phyloP scores from a whole-genome alignment of 2,329 filamentous ascomycete species.

The Graphium sp. region DNA sequence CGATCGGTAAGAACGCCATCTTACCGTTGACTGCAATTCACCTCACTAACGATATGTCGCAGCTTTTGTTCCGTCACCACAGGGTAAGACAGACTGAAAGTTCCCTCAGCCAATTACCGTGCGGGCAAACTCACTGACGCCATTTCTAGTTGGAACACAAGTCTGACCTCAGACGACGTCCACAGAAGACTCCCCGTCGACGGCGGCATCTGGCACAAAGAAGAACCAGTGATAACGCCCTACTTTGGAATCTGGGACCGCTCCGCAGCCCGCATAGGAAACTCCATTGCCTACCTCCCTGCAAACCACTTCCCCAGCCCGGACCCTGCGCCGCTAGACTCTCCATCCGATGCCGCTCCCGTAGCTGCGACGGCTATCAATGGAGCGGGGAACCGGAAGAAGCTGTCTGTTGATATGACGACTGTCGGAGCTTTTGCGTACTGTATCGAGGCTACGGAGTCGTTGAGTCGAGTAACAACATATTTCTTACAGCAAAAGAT shows the following conservation, averaged over 20 bases:
- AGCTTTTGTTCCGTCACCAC: too few relatives aligned
- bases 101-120: too few relatives aligned
- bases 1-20: constrained; percentile 13
- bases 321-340: constrained; percentile 5
- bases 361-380: constrained; percentile 2
- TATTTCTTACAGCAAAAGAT: constrained; percentile 26
- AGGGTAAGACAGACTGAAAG: too few relatives aligned
- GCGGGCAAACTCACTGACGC: too few relatives aligned
- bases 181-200: constrained; percentile 15
- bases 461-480: constrained; percentile 22
- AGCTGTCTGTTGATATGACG: constrained; percentile 12
- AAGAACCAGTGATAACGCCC: constrained; percentile 19
- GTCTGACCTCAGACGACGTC: constrained; percentile 14
- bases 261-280: constrained; percentile 18
- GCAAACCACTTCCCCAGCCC: constrained; percentile 13
- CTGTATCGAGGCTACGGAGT: constrained; percentile 27
- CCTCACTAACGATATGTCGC: background rate
- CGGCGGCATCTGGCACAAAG: constrained; percentile 21
- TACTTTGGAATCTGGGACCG: constrained; percentile 27
- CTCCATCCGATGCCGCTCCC: constrained; percentile 6
- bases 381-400: constrained; percentile 2
- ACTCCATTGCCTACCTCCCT: constrained; percentile 19
- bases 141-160: constrained; percentile 13
- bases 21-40: background rate
- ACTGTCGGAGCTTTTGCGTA: constrained; percentile 27